Base-by-base conservation (phyloP, 495 filamentous ascomycete genomes). In the Talaromyces wortmannii region DNA sequence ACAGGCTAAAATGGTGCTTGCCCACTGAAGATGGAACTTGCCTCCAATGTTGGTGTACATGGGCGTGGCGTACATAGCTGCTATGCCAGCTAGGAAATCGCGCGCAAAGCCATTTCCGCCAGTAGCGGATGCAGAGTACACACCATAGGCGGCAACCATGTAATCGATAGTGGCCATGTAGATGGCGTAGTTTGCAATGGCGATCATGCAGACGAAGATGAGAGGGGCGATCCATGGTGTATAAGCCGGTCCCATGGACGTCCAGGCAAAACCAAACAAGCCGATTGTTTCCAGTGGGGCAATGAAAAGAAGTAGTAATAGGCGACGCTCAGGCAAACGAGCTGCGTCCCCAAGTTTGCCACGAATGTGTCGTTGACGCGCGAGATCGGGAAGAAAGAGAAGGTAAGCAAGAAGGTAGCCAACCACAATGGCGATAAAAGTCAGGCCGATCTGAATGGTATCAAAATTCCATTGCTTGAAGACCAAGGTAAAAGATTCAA, bases 141-240 rank as follows among this genome's bases (percentile, higher is more conserved):
- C 85, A 0, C 88, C 88, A 63, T 92, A 91, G 1, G 85, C 80
- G 44, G 80, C 83, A n/a, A 91, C 82, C 88, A 90, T 91, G 70
- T 92, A 92, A 59, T 92, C 88, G 55, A 91, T 88, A 0, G 88
- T 90, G 0, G 85, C 86, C 86, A 90, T 89, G 68, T 88, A 87
- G 59, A 88, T 87, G 47, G 77, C 74, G 58, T 87, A 87, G 61
- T 88, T 86, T 23, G 84, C 83, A 53, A 86, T 84, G 7, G 82
- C 83, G 53, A 88, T 83, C n/a, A 87, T 62, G 17, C 73, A 73
- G 1, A 73, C 71, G 46, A 83, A 84, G 16, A 86, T 67, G 69
- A 81, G 75, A 5, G 82, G 78, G 6, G 74, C 79, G 40, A 83
- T 80, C 83, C 84, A 88, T 50, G 78, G 85, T 3, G 80, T 70